Evolutionary conservation across 108 stramenopile genomes (phyloP).

Genomic region (Aurantiochytrium sp.): DNA sequence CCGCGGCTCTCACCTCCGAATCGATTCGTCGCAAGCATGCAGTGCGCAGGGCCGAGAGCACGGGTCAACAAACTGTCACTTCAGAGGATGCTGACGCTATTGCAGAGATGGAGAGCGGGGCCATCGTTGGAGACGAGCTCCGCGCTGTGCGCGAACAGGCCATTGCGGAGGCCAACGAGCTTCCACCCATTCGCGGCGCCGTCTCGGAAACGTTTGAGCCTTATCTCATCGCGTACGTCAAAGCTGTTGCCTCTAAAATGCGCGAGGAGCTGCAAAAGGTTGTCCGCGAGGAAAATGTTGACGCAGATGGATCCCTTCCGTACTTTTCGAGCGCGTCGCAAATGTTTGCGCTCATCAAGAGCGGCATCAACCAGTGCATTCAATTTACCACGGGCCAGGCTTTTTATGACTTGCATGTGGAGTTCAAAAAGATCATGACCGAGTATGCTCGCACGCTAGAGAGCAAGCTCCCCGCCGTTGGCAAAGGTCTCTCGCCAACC

Average conservation of each 20-base stretch:
- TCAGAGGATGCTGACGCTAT: neutral
- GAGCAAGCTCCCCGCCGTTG: slow-evolving; percentile 38
- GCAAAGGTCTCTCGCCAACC: neutral
- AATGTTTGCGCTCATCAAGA: slow-evolving; percentile 93
- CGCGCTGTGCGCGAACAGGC: slow-evolving; percentile 18
- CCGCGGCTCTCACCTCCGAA: neutral
- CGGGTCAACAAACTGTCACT: neutral
- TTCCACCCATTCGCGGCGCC: slow-evolving; percentile 64
- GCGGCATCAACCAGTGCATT: slow-evolving; percentile 78
- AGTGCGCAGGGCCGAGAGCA: neutral
- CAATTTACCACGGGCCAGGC: slow-evolving; percentile 87
- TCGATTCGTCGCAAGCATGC: neutral
- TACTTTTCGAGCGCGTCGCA: slow-evolving; percentile 84
- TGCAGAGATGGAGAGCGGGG: neutral
- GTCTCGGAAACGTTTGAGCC: slow-evolving; percentile 67
- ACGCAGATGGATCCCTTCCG: slow-evolving; percentile 75
- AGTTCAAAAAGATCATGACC: slow-evolving; percentile 71
- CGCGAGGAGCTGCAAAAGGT: slow-evolving; percentile 68
- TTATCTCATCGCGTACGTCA: slow-evolving; percentile 90
- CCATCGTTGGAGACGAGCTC: slow-evolving; percentile 27
- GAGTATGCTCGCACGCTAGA: slow-evolving; percentile 73
- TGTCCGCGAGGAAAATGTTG: slow-evolving; percentile 66
- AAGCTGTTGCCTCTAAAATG: slow-evolving; percentile 77
- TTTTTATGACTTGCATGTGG: slow-evolving; percentile 75
- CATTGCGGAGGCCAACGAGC: neutral